Evolutionary conservation across 768 basidiomycete species (phyloP), one percentile per base, ranked within the genome.

Genomic region (Gymnopilus junonius): DNA sequence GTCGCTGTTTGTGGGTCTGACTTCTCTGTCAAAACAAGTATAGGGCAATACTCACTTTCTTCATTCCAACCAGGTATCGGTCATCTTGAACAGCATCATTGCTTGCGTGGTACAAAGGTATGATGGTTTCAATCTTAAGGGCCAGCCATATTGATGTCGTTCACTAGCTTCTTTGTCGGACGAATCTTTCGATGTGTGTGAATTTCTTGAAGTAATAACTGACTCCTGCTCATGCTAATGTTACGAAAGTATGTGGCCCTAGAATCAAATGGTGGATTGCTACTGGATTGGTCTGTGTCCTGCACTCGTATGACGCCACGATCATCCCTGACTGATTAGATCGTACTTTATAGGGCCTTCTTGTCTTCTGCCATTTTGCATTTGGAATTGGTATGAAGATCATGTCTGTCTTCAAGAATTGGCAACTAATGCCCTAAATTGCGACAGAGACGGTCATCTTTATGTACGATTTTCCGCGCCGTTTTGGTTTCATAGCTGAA

Each of bases 311-410:
- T 57, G 17, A 46, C 20, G n/a, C 37, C 46, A 20, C 46, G 40
- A 31, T 4, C 29, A 53, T n/a, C 25, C n/a, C 51, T 42, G 15
- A 42, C 15, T 20, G 4, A 15, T 20, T 11, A 34, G 45, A 58
- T 57, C 64, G n/a, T 25, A 12, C 32, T 32, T 59, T 29, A 15
- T 64, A 76, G 74, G 70, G 67, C 1, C 15, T 70, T 0, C 20
- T 74, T 2, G 70, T 77, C 12, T 12, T 75, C 8, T 71, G 67
- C 5, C 76, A 76, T 59, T 69, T 77, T 62, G 75, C 66, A 1
- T 80, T 82, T 59, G 80, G 80, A 45, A 64, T 79, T 8, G 79
- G 80, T 78, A 64, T 45, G 71, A 62, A 2, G 8, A 10, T 45
- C 29, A 11, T 20, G 37, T 40, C 39, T 43, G 27, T 53, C 11